Evolutionary conservation across 768 basidiomycete genomes (phyloP).

Genomic region (Agaricus bisporus): DNA sequence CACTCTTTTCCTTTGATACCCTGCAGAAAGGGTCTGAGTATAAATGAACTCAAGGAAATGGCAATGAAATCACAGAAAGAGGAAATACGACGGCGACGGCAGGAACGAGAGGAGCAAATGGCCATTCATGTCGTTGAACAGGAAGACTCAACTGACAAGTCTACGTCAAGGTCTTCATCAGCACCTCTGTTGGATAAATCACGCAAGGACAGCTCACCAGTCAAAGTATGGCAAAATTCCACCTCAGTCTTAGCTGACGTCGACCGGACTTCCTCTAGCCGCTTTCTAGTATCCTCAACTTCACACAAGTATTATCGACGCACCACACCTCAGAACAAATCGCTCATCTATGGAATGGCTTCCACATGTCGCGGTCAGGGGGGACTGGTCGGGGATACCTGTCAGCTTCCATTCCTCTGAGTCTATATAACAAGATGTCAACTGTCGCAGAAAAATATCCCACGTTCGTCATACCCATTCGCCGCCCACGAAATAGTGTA

Average conservation of each 20-base stretch:
- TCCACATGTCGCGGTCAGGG: constrained; percentile 75
- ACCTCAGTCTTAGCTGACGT: neutral
- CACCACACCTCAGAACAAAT: constrained; percentile 73
- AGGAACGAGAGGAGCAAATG: constrained; percentile 15
- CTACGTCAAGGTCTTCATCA: constrained; percentile 1
- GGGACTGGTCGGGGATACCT: constrained; percentile 82
- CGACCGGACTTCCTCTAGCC: constrained; percentile 44
- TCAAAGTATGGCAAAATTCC: constrained; percentile 16
- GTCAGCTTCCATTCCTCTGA: constrained; percentile 74
- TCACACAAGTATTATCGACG: constrained; percentile 57
- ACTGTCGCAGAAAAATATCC: constrained; percentile 59
- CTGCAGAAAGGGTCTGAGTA: constrained; percentile 37
- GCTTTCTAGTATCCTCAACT: constrained; percentile 73
- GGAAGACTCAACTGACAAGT: neutral
- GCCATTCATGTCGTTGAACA: constrained; percentile 12
- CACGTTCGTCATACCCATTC: constrained; percentile 77
- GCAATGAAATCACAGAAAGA: constrained; percentile 17
- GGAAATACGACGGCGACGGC: constrained; percentile 14
- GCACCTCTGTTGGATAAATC: neutral
- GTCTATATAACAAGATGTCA: constrained; percentile 69
- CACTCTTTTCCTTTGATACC: constrained; percentile 11
- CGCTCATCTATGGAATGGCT: constrained; percentile 81
- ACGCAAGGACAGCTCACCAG: constrained; percentile 15
- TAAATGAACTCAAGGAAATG: constrained; percentile 21
- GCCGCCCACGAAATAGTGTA: constrained; percentile 32